Evolutionary conservation across 768 basidiomycete species (phyloP).

Genomic region (Lactarius vividus): DNA sequence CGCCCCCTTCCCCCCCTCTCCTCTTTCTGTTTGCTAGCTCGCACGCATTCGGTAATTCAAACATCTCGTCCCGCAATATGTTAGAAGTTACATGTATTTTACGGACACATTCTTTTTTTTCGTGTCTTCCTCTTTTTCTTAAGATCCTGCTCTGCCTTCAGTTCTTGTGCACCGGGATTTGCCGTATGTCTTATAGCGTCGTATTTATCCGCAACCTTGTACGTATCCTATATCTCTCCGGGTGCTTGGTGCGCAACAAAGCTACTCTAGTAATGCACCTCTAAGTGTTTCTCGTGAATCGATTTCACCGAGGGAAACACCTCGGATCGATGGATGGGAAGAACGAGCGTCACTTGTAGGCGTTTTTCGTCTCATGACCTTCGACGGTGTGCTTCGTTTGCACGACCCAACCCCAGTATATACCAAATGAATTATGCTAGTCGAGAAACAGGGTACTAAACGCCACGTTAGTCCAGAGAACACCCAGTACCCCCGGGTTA

Average conservation of each 20-base stretch:
- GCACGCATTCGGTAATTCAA: constrained; percentile 23
- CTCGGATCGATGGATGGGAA: constrained; percentile 22
- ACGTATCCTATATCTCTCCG: constrained; percentile 26
- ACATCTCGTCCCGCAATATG: constrained; percentile 28
- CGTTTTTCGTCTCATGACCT: constrained; percentile 20
- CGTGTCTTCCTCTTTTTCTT: constrained; percentile 22
- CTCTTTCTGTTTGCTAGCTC: constrained; percentile 1
- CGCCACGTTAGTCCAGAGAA: constrained; percentile 13
- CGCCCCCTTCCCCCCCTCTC: not conserved
- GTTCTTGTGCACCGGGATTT: constrained; percentile 30
- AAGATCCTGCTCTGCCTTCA: constrained; percentile 15
- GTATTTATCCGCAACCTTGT: constrained; percentile 32
- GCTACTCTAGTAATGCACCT: constrained; percentile 27
- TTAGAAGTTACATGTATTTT: constrained; percentile 28
- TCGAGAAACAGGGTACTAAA: constrained; percentile 15
- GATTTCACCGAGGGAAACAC: constrained; percentile 9
- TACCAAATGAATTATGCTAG: constrained; percentile 18
- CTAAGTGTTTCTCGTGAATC: constrained; percentile 3
- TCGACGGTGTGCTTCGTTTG: constrained; percentile 11
- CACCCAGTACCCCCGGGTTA: constrained; percentile 3
- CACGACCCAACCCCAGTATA: not conserved
- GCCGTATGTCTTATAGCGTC: constrained; percentile 33
- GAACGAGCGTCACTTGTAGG: not conserved
- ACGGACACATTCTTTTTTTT: constrained; percentile 21
- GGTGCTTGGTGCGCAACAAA: constrained; percentile 28